Conservation (phyloP, 2,329 filamentous ascomycete genomes). For the Stagonosporopsis tanaceti region DNA sequence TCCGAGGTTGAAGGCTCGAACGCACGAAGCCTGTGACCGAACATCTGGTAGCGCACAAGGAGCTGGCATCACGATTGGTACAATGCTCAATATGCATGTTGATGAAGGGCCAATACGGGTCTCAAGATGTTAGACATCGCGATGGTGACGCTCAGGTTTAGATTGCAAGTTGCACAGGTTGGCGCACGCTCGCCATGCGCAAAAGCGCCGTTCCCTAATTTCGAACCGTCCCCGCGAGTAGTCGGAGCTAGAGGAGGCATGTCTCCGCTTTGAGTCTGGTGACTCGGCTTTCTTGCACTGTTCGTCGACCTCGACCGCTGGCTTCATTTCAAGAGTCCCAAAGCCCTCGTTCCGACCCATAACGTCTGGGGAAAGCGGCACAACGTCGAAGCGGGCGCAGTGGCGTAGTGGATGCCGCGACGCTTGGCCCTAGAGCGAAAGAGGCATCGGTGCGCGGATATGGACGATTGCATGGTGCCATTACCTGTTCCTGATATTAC, state of each 20-base stretch:
- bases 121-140: slow-evolving; percentile 5
- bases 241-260: slow-evolving; percentile 1
- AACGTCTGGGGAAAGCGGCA: slow-evolving; percentile 17
- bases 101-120: slow-evolving; percentile 12
- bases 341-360: slow-evolving; percentile 10
- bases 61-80: slow-evolving; percentile 2
- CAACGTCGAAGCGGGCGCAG: slow-evolving; percentile 10
- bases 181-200: slow-evolving; percentile 21
- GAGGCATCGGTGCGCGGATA: background rate
- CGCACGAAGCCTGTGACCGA: background rate
- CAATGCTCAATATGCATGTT: background rate
- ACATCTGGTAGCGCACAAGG: background rate
- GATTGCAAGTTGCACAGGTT: slow-evolving; percentile 14
- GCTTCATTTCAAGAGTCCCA: slow-evolving; percentile 13
- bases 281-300: slow-evolving; percentile 7
- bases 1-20: slow-evolving; percentile 10
- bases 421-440: slow-evolving; percentile 1
- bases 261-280: slow-evolving; percentile 7
- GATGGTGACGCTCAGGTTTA: slow-evolving; percentile 4
- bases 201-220: slow-evolving; percentile 21
- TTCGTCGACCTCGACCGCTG: slow-evolving; percentile 9
- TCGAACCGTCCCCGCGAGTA: slow-evolving; percentile 23
- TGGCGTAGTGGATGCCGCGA: slow-evolving; percentile 10
- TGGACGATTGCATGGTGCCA: slow-evolving; percentile 1
- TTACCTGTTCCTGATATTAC: slow-evolving; percentile 11